Conservation (phyloP, 345 rosid genomes). For the Anacardium occidentale region DNA sequence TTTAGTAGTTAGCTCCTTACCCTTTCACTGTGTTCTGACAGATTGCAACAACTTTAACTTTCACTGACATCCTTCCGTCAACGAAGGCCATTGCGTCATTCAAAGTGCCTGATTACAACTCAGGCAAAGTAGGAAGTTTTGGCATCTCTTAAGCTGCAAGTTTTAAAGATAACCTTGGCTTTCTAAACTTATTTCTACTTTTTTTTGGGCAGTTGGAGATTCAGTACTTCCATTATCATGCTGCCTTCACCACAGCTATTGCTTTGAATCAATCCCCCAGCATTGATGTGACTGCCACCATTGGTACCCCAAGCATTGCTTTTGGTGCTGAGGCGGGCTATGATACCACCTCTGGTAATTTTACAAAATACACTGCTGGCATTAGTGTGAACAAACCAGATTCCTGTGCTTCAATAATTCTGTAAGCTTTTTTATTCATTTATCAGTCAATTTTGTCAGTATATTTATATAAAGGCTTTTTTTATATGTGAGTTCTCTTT, state of each 20-base stretch:
- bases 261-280: slow-evolving; percentile 71
- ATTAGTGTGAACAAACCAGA: slow-evolving; percentile 73
- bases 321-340: slow-evolving; percentile 97
- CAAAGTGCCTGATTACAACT: slow-evolving; percentile 71
- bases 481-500: neutral
- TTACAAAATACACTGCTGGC: slow-evolving; percentile 85
- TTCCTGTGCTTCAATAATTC: slow-evolving; percentile 60
- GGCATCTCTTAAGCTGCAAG: neutral
- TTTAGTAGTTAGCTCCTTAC: neutral
- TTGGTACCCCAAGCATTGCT: slow-evolving; percentile 75
- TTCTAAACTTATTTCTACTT: slow-evolving; percentile 8
- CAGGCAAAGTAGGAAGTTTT: slow-evolving; percentile 66
- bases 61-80: slow-evolving; percentile 73
- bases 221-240: slow-evolving; percentile 82
- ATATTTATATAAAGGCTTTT: slow-evolving; percentile 1
- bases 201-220: slow-evolving; percentile 62
- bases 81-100: slow-evolving; percentile 76
- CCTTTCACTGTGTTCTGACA: slow-evolving; percentile 31
- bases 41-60: slow-evolving; percentile 66
- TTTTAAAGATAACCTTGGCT: neutral
- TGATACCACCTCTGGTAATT: slow-evolving; percentile 57
- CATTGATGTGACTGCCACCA: slow-evolving; percentile 71
- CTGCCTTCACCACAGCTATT: slow-evolving; percentile 61
- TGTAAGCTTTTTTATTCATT: slow-evolving; percentile 49
- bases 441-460: neutral